Evolutionary conservation across 495 filamentous ascomycete species (phyloP).

Genomic region (Penicillium egyptiacum): DNA sequence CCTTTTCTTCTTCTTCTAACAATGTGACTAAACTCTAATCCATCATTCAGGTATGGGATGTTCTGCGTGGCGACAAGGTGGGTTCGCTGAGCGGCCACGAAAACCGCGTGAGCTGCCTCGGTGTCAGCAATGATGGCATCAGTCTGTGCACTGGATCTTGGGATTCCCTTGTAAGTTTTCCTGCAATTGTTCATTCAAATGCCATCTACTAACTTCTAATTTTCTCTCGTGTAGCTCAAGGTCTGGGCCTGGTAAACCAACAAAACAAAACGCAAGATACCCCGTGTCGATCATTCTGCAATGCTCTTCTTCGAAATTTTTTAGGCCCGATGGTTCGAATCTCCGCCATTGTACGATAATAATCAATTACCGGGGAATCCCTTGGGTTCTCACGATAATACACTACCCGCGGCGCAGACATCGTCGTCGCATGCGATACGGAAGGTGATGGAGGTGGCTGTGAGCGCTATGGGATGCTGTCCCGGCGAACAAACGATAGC

Average conservation of each 20-base stretch:
- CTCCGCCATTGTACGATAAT: constrained; percentile 50
- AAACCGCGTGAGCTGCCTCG: constrained; percentile 96
- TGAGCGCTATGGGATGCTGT: constrained; percentile 19
- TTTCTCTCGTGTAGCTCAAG: constrained; percentile 62
- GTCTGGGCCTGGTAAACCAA: constrained; percentile 72
- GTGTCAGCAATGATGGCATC: constrained; percentile 98
- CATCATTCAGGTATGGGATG: constrained; percentile 82
- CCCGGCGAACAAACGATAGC: constrained; percentile 35
- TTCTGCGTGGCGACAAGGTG: constrained; percentile 93
- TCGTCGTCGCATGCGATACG: constrained; percentile 31
- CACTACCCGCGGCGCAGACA: constrained; percentile 30
- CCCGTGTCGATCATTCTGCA: constrained; percentile 47
- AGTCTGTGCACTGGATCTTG: constrained; percentile 99
- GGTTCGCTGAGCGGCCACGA: constrained; percentile 95
- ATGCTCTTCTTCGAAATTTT: constrained; percentile 43
- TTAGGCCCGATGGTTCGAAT: constrained; percentile 38
- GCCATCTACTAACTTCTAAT: constrained; percentile 17
- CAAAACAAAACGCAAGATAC: constrained; percentile 45
- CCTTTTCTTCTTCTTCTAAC: not conserved
- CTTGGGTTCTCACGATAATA: constrained; percentile 36
- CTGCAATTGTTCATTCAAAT: not conserved
- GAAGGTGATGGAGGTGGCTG: constrained; percentile 29
- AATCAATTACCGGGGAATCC: constrained; percentile 36
- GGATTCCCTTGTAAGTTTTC: constrained; percentile 87
- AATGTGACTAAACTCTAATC: constrained; percentile 19